These are phyloP conservation scores for Blastocystis sp. DNA, from an alignment of 352 stramenopile genomes.

Conservation along the genomic window DNA sequence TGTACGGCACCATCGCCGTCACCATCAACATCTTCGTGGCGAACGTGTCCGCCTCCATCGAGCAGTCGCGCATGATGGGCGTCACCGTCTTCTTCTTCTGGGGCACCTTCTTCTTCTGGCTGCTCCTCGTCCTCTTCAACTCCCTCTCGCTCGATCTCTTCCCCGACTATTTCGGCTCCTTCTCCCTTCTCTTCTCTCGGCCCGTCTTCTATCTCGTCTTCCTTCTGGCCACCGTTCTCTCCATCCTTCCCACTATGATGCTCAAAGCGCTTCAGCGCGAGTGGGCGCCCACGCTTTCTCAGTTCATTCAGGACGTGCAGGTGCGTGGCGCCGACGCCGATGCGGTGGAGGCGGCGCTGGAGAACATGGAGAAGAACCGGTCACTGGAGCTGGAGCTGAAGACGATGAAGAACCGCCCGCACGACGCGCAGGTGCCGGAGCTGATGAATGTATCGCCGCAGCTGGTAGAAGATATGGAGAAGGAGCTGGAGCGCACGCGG, in stretches of 20 bases:
- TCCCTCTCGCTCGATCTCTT: constrained; percentile 5
- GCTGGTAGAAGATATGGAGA: background rate
- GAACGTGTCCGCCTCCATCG: constrained; percentile 13
- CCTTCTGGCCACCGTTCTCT: background rate
- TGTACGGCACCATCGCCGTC: background rate
- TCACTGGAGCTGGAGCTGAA: constrained; percentile 41
- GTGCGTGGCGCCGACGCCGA: background rate
- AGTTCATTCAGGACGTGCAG: constrained; percentile 56
- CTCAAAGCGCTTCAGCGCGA: constrained; percentile 34
- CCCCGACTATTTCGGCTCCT: constrained; percentile 10
- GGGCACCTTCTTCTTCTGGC: constrained; percentile 39
- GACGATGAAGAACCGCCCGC: background rate
- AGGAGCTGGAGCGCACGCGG: no score
- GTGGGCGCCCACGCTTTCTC: background rate
- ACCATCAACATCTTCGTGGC: constrained; percentile 32
- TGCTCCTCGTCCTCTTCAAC: background rate
- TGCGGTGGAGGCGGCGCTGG: background rate
- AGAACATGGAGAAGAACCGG: constrained; percentile 52
- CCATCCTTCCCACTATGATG: constrained; percentile 45
- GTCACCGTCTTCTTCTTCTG: constrained; percentile 17
- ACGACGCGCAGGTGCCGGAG: constrained; percentile 29
- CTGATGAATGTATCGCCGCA: background rate
- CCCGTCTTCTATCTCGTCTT: background rate
- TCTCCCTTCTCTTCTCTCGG: background rate
- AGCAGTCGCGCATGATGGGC: background rate